Base-by-base conservation (phyloP, 106 monocot genomes). In the Hemerocallis citrina region DNA sequence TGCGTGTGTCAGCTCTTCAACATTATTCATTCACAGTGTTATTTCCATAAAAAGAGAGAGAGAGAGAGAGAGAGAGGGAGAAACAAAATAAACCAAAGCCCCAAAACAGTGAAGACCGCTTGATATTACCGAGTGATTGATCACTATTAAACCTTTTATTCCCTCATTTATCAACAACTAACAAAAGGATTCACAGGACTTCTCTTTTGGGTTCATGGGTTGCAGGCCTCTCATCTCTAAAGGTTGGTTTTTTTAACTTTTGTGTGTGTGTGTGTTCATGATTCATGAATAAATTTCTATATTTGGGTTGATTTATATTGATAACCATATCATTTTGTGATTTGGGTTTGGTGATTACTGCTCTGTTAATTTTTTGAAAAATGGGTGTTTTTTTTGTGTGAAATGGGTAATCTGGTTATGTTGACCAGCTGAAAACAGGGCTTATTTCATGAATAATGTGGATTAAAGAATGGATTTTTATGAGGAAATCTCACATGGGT, bases 1-100 rank as follows among this genome's bases (percentile, higher is more conserved):
- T 59, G 59, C 59, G 59, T 59, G 59, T 59, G 13, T 38, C 39
- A 23, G 59, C 59, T 59, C 59, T 23, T 40, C 38, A 0, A 19
- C 21, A 19, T 49, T 49, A 49, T 22, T 49, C 7, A 7, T 49
- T 49, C 21, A 49, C 7, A 49, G 22, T 1, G 7, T 49, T 49
- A 7, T 49, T 21, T 22, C 49, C 22, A 49, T 49, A 19, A 1
- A 49, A 49, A 8, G 22, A 49, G n/a, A 49, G n/a, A 49, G 49
- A 49, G n/a, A 49, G 21, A 10, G 7, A 10, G 21, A 19, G n/a
- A n/a, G n/a, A n/a, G n/a, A n/a, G n/a, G n/a, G n/a, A n/a, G n/a
- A n/a, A n/a, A n/a, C n/a, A n/a, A n/a, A n/a, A n/a, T n/a, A n/a
- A n/a, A n/a, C n/a, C n/a, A 49, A 15, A 49, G 5, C 16, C 16